A percentile compares a stretch with the other conserved stretches of the same genome.
These are phyloP conservation scores for Tricholoma saponaceum DNA, from an alignment of 768 basidiomycete species.

Conservation along the genomic window DNA sequence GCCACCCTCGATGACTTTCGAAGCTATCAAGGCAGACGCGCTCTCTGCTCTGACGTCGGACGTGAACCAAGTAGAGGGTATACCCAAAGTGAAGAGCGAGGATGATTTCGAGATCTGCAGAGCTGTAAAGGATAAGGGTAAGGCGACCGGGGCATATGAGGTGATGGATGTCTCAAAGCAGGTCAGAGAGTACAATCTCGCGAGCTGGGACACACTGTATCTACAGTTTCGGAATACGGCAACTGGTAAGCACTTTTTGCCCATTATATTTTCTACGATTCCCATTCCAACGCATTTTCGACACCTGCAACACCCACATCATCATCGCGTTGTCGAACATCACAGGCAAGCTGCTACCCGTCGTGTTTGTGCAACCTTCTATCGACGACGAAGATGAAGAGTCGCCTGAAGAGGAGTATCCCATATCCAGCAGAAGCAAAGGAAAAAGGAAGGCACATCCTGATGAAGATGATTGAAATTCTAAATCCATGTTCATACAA, in stretches of 20 bases:
- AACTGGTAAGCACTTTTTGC: slow-evolving; percentile 45
- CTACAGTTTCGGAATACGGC: slow-evolving; percentile 59
- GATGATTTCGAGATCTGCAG: slow-evolving; percentile 60
- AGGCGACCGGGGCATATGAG: slow-evolving; percentile 49
- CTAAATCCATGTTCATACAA: not conserved
- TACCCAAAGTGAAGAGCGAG: slow-evolving; percentile 26
- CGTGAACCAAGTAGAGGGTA: slow-evolving; percentile 30
- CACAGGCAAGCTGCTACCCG: slow-evolving; percentile 55
- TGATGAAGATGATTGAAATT: slow-evolving; percentile 16
- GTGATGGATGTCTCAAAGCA: slow-evolving; percentile 38
- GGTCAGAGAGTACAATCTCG: slow-evolving; percentile 46
- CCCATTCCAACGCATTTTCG: slow-evolving; percentile 1
- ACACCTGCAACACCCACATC: not conserved
- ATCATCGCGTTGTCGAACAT: slow-evolving; percentile 8
- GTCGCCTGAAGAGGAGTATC: slow-evolving; percentile 19
- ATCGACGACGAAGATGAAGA: slow-evolving; percentile 63
- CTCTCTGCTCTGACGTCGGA: slow-evolving; percentile 55
- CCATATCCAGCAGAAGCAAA: slow-evolving; percentile 36
- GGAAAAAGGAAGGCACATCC: slow-evolving; percentile 61
- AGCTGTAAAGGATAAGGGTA: slow-evolving; percentile 47
- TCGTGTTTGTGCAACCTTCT: slow-evolving; percentile 54
- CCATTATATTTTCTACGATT: slow-evolving; percentile 5
- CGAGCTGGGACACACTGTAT: slow-evolving; percentile 66
- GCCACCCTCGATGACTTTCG: slow-evolving; percentile 50
- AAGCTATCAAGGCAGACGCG: slow-evolving; percentile 57